Conservation (phyloP, 208 protist species). For the Acanthamoeba healyi region DNA sequence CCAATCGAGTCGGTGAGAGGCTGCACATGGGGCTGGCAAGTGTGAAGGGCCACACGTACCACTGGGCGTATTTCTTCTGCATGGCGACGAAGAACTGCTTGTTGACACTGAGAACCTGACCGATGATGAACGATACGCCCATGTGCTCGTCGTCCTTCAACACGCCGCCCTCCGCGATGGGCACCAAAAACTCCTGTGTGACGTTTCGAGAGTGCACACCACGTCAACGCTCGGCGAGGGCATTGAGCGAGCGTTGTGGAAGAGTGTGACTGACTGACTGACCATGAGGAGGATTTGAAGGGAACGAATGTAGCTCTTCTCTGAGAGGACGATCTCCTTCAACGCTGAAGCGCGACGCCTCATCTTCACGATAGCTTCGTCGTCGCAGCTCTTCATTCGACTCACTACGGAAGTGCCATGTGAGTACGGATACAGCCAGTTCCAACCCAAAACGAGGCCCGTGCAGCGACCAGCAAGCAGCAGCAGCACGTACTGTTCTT, state of each 20-base stretch:
- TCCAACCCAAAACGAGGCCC: not conserved
- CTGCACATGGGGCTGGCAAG: too few species aligned
- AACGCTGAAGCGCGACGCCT: not conserved
- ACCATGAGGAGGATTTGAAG: conserved; percentile 45
- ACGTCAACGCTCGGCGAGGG: too few species aligned
- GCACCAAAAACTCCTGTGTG: not conserved
- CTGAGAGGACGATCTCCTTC: conserved; percentile 1
- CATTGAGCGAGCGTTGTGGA: not conserved
- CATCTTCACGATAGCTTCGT: conserved; percentile 24
- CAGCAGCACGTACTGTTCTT: not conserved
- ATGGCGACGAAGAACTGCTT: not conserved
- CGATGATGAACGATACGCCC: conserved; percentile 36
- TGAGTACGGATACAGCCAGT: not conserved
- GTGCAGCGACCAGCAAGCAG: not conserved
- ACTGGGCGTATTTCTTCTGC: conserved; percentile 16
- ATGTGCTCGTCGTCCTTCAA: conserved; percentile 34
- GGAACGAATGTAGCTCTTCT: conserved; percentile 3
- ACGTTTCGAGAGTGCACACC: too few species aligned
- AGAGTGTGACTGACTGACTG: not conserved
- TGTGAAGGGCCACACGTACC: not conserved
- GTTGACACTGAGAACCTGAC: conserved; percentile 33
- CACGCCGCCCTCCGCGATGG: conserved; percentile 12
- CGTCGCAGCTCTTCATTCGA: conserved; percentile 23
- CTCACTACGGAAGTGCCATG: not conserved
- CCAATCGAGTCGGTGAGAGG: too few species aligned